Base-by-base conservation (phyloP, 2,329 filamentous ascomycete genomes). In the Phialophora expanda region DNA sequence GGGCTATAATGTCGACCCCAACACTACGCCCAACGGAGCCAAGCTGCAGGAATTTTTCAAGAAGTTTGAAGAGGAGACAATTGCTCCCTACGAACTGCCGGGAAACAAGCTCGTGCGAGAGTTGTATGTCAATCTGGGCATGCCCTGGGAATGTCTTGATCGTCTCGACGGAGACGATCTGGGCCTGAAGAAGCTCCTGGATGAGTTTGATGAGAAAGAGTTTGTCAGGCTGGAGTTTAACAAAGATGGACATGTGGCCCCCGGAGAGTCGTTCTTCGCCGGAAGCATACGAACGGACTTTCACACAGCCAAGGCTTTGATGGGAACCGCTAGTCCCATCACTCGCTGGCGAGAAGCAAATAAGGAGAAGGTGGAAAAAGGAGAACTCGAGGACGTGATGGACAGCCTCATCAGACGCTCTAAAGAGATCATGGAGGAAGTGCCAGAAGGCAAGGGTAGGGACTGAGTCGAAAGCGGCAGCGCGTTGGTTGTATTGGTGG, bases 121-220 rank as follows among this genome's bases (percentile, higher is more conserved):
- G 9, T 67, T 78, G 14, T 87, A 86, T 70, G 62, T 67, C 0
- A 72, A 77, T 12, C 75, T 86, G 2, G 65, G 69, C 4, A 73
- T 87, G 17, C 86, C 86, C 0, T 88, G 85, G 85, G 78, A 66
- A 14, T 60, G 63, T 30, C 38, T 62, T 9, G 53, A 41, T 1
- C n/a, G 41, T n/a, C 30, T 63, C 20, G 28, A 38, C 26, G 38
- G 34, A 4, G n/a, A 38, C n/a, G 55, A 44, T 3, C 22, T 41
- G 24, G 66, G 76, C 0, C 22, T 80, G 6, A 69, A 72, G 3
- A 56, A 68, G 1, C 70, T 76, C 0, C 55, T 69, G 20, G 48
- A 61, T 5, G 44, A 57, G n/a, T 71, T 69, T 55, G 57, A 63
- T 26, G 30, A 66, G 54, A 22, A 66, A 8, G 34, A 61, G 12